Conservation (phyloP, 805 yeast species). For the Tetrapisispora nanseiensis region DNA sequence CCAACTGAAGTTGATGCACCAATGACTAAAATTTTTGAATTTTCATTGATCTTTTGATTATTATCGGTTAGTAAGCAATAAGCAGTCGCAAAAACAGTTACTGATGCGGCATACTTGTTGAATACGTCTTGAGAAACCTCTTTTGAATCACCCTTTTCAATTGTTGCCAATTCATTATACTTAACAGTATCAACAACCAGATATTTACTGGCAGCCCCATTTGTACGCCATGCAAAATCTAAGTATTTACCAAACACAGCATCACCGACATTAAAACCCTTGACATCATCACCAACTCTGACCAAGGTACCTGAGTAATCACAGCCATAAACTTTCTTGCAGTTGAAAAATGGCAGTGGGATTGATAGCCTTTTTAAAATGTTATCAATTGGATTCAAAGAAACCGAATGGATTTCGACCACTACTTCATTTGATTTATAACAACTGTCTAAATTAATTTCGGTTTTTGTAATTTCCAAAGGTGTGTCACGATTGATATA, state of each 20-base stretch:
- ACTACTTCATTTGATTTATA: slow-evolving; percentile 21
- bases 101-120: slow-evolving; percentile 41
- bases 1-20: slow-evolving; percentile 77
- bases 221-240: slow-evolving; percentile 11
- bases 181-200: slow-evolving; percentile 31
- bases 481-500: slow-evolving; percentile 4
- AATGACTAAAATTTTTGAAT: slow-evolving; percentile 46
- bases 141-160: slow-evolving; percentile 23
- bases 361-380: slow-evolving; percentile 11
- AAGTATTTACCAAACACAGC: slow-evolving; percentile 18
- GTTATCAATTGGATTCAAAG: slow-evolving; percentile 26
- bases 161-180: slow-evolving; percentile 27
- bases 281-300: slow-evolving; percentile 18
- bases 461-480: slow-evolving; percentile 1
- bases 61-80: slow-evolving; percentile 28
- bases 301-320: slow-evolving; percentile 26
- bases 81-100: slow-evolving; percentile 59
- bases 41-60: slow-evolving; percentile 32
- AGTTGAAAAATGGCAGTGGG: slow-evolving; percentile 4
- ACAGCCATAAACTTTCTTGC: slow-evolving; percentile 18
- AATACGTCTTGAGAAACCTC: slow-evolving; percentile 6
- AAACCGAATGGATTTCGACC: slow-evolving; percentile 23
- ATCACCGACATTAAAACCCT: slow-evolving; percentile 19
- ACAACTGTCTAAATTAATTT: slow-evolving; percentile 20
- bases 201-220: slow-evolving; percentile 42